These are phyloP conservation scores for Torulaspora franciscae DNA, from an alignment of 805 yeast genomes.

Conservation along the genomic window DNA sequence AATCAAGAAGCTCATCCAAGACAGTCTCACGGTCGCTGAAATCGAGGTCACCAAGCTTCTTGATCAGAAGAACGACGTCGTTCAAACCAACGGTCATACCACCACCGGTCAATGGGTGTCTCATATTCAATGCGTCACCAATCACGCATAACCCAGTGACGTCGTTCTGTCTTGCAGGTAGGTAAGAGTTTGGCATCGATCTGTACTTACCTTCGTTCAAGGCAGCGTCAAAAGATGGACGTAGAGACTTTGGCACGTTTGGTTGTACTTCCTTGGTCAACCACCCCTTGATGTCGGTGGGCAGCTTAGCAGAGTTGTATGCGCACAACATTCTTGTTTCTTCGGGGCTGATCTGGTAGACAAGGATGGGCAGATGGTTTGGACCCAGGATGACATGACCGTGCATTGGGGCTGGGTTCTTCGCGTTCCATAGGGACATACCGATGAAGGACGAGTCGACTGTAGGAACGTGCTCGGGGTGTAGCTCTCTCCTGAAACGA, in stretches of 20 bases:
- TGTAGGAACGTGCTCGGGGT: constrained; percentile 55
- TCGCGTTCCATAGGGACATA: constrained; percentile 65
- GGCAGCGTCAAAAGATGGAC: constrained; percentile 67
- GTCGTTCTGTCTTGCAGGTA: constrained; percentile 69
- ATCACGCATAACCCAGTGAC: constrained; percentile 73
- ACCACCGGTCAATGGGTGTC: constrained; percentile 98
- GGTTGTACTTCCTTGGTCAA: constrained; percentile 58
- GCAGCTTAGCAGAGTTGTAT: constrained; percentile 66
- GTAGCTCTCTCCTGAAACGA: constrained; percentile 74
- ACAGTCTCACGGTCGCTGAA: constrained; percentile 57
- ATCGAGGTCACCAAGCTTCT: constrained; percentile 36
- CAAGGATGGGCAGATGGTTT: constrained; percentile 77
- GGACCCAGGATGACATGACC: constrained; percentile 87
- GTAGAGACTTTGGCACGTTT: constrained; percentile 55
- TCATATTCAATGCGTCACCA: constrained; percentile 95
- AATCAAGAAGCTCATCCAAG: constrained; percentile 51
- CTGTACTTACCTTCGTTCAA: constrained; percentile 54
- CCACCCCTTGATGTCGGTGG: constrained; percentile 62
- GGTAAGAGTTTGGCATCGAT: constrained; percentile 90
- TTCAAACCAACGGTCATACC: constrained; percentile 97
- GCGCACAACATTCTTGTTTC: constrained; percentile 91
- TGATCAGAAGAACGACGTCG: constrained; percentile 69
- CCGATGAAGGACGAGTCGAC: constrained; percentile 87
- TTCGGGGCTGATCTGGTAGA: constrained; percentile 77
- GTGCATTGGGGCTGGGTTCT: constrained; percentile 64